Evolutionary conservation across 2,329 filamentous ascomycete species (phyloP), one percentile per base, ranked within the genome.

Genomic region (Cladosporium sp.): DNA sequence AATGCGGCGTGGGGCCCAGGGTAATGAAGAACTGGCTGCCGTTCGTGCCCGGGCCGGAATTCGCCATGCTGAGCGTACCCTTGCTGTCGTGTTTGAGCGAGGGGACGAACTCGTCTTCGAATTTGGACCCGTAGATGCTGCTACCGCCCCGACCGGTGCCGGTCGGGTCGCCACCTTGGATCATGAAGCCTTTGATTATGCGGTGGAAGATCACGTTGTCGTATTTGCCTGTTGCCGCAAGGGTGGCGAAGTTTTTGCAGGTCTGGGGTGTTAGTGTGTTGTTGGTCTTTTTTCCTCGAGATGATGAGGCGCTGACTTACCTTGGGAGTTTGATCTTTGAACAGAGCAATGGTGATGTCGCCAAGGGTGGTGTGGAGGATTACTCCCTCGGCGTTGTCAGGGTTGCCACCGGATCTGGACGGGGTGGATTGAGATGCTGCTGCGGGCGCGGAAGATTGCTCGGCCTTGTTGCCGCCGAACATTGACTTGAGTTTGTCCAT

Each of bases 21-120:
- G 91, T 97, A 73, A 97, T 92, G 77, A 98, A 98, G 77, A 98
- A 97, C 65, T 97, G 93, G 52, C 83, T 90, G 38, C 93, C 93
- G 68, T 97, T 97, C 57, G 88, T 92, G 70, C 95, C 86, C 47
- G 88, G 87, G 0, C 91, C 92, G 19, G 87, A 85, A 67, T 96
- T 96, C 38, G 93, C 93, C 93, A 97, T 97, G 53, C 86, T 91
- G 29, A 98, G 74, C 38, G 95, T 75, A 3, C 91, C 91, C 3
- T 89, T 80, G 56, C 79, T 73, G 52, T 88, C 85, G 69, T 97
- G 92, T 69, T 85, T 88, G 42, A 90, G 67, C 8, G 51, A 54
- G 6, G 67, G 74, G 64, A 97, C 96, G 67, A 94, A 93, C 73
- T 98, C 93, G 65, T 98, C 93, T 4, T 85, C 80, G 64, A 97